Conservation (phyloP, 2,329 filamentous ascomycete genomes). For the Akanthomyces dipterigenus region DNA sequence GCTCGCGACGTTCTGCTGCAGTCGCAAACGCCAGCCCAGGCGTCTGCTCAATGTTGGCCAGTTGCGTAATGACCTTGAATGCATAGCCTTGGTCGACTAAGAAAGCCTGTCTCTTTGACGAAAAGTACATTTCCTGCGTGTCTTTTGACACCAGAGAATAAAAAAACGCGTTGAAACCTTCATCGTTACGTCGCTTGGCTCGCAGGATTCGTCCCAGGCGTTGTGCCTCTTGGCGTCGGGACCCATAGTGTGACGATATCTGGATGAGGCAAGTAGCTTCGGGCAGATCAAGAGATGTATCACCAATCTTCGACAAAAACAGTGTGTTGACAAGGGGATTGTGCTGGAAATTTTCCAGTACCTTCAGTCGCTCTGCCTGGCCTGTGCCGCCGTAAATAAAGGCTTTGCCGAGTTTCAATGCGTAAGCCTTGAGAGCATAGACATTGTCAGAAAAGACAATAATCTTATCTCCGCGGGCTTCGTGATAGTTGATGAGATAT, state of each 20-base stretch:
- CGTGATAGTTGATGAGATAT: constrained; percentile 97
- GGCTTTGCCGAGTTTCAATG: constrained; percentile 73
- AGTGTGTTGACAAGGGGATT: constrained; percentile 86
- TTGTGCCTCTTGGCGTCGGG: constrained; percentile 92
- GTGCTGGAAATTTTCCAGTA: constrained; percentile 91
- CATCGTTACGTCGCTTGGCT: constrained; percentile 92
- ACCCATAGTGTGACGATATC: constrained; percentile 95
- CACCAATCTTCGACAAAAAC: constrained; percentile 94
- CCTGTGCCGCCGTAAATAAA: constrained; percentile 88
- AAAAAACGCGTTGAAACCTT: constrained; percentile 98
- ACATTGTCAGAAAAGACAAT: constrained; percentile 98
- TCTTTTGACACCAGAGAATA: constrained; percentile 97
- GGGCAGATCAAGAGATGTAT: constrained; percentile 93
- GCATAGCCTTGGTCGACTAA: constrained; percentile 96
- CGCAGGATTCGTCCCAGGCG: constrained; percentile 86
- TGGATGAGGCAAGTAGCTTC: constrained; percentile 96
- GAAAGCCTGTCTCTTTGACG: constrained; percentile 92
- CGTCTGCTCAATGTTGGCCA: constrained; percentile 83
- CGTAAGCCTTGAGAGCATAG: constrained; percentile 82
- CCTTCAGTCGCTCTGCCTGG: constrained; percentile 76
- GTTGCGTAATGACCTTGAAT: constrained; percentile 96
- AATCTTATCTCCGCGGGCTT: constrained; percentile 89
- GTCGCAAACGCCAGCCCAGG: constrained; percentile 74
- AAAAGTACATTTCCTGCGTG: constrained; percentile 97
- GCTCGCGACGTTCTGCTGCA: constrained; percentile 71